These are phyloP conservation scores for Calonectria hawksworthii DNA, from an alignment of 2,329 filamentous ascomycete genomes.

Conservation along the genomic window DNA sequence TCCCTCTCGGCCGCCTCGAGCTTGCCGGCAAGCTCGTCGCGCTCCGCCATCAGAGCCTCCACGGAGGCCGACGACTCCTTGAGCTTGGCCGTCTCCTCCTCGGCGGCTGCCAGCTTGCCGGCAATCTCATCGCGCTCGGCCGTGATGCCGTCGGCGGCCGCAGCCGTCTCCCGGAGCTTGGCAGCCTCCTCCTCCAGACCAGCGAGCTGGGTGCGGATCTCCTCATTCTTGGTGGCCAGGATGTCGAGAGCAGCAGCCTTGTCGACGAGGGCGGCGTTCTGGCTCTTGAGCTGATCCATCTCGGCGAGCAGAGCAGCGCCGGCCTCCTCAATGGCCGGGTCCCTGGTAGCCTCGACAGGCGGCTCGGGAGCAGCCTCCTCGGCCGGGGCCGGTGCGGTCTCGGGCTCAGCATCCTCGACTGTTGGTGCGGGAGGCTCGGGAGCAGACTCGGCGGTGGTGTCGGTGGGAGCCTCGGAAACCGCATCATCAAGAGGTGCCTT, in stretches of 20 bases:
- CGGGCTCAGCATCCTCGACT: not conserved
- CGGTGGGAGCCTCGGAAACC: slow-evolving; percentile 8
- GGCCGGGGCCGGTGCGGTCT: slow-evolving; percentile 9
- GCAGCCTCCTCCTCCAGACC: slow-evolving; percentile 31
- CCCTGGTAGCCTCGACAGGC: slow-evolving; percentile 20
- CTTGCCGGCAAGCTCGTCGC: slow-evolving; percentile 42
- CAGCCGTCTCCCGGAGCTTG: slow-evolving; percentile 23
- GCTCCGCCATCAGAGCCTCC: slow-evolving; percentile 29
- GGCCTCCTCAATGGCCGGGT: slow-evolving; percentile 22
- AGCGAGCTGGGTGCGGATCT: slow-evolving; percentile 36
- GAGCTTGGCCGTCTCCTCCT: slow-evolving; percentile 33
- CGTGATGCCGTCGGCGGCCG: slow-evolving; percentile 15
- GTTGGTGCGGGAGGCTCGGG: not conserved
- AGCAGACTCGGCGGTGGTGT: slow-evolving; percentile 1
- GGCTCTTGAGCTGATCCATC: slow-evolving; percentile 21
- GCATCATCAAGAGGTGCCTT: slow-evolving; percentile 37
- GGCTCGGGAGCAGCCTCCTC: slow-evolving; percentile 17
- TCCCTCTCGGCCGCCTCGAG: slow-evolving; percentile 40
- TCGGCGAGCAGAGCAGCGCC: slow-evolving; percentile 22
- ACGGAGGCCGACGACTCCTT: slow-evolving; percentile 30
- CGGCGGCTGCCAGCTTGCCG: slow-evolving; percentile 23
- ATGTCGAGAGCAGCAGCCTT: slow-evolving; percentile 31
- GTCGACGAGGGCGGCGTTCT: slow-evolving; percentile 37
- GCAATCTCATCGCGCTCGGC: slow-evolving; percentile 24
- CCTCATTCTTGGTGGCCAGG: slow-evolving; percentile 33